Evolutionary conservation across 176 grass and related monocot species (phyloP), one percentile per base, ranked within the genome.

Genomic region (Hordeum marinum): DNA sequence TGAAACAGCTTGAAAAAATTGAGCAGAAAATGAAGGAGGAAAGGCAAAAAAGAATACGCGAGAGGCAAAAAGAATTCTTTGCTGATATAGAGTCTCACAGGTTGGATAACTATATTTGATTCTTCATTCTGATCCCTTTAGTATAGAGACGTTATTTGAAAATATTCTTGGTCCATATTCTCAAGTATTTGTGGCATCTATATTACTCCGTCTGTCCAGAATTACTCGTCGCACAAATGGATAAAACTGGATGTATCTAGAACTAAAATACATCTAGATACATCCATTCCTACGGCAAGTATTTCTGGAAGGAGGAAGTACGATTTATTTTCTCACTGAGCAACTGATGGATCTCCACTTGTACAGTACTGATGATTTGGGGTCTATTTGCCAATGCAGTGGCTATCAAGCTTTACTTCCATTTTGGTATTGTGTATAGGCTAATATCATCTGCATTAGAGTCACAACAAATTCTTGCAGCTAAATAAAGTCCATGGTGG

Each of bases 11-110:
- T 79, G 96, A 99, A 83, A 99, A 90, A 89, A 91, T 96, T 90
- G 96, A 99, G 90, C 96, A 99, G 63, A 99, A 99, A 86, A 96
- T 99, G 96, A 99, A 96, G 86, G 96, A 99, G 87, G 96, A 99
- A 82, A 96, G 93, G 67, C 96, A 99, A 84, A 99, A 92, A 84
- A 85, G 96, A 85, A 96, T 99, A 64, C 93, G 93, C 37, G 96
- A 99, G 79, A 94, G 91, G 67, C 96, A 99, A 68, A 99, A 94
- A 83, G 93, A 99, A 72, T 99, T 99, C 93, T 99, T 99, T 82
- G 91, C 87, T 83, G 90, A 96, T 88, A 88, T 96, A 86, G 96
- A 99, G 82, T 78, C 88, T 82, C 93, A 99, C 88, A 95, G 92
- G 96, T 96, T 90, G 25, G 83, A 46, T 66, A 26, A 29, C 60